These are phyloP conservation scores for Acrodontium crateriforme DNA, from an alignment of 2,329 filamentous ascomycete genomes.

Conservation along the genomic window DNA sequence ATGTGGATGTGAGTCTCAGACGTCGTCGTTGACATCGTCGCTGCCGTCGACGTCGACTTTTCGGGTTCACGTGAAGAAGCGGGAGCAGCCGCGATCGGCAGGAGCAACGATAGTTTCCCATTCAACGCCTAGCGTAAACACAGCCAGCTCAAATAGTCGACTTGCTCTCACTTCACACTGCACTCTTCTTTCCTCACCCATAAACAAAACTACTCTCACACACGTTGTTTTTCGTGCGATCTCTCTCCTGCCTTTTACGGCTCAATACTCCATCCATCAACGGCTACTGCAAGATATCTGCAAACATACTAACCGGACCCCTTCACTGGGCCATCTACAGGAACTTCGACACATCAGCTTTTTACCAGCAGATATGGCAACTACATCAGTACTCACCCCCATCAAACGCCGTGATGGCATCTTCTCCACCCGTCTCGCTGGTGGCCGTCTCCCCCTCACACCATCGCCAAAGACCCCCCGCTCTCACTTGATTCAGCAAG, in stretches of 20 bases:
- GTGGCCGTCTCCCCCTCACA: conserved; percentile 86
- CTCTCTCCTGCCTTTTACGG: conserved; percentile 12
- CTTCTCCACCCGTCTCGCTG: conserved; percentile 84
- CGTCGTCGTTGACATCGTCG: too few relatives aligned
- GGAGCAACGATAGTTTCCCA: too few relatives aligned
- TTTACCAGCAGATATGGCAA: conserved; percentile 53
- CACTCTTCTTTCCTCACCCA: conserved; percentile 14
- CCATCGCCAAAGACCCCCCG: conserved; percentile 70
- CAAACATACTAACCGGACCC: conserved; percentile 24
- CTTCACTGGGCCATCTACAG: conserved; percentile 24
- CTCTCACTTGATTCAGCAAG: conserved; percentile 40
- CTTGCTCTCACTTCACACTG: too few relatives aligned
- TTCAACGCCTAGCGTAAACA: too few relatives aligned
- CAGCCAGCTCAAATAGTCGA: too few relatives aligned
- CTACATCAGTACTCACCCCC: conserved; percentile 70
- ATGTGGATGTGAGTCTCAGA: too few relatives aligned
- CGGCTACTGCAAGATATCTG: conserved; percentile 25
- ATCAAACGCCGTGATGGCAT: conserved; percentile 76
- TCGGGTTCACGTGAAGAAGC: too few relatives aligned
- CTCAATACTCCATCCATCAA: conserved; percentile 12
- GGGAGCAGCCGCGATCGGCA: too few relatives aligned
- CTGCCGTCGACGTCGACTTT: too few relatives aligned
- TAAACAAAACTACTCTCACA: conserved; percentile 10
- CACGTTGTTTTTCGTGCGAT: conserved; percentile 8
- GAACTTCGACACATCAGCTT: conserved; percentile 13